phyloP scores from a whole-genome alignment of 225 moss, liverwort and hornwort species.

The Straminergon stramineum region DNA sequence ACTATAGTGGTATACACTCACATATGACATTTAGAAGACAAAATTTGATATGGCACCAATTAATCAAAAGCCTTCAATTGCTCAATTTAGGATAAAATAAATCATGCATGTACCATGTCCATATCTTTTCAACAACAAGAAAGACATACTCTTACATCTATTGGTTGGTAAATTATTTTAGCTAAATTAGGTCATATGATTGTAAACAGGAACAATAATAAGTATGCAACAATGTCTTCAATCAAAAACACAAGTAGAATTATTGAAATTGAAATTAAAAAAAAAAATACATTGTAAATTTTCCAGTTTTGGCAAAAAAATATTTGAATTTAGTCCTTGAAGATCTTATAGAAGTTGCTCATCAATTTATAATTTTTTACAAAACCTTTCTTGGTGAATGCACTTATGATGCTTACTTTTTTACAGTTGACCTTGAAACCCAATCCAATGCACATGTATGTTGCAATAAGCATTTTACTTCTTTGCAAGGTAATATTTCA shows the following conservation, averaged over 20 bases:
- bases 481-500: rapidly evolving
- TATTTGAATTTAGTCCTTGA: neutral
- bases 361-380: neutral
- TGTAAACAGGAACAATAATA: neutral
- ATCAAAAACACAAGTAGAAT: neutral
- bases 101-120: neutral
- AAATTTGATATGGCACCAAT: neutral
- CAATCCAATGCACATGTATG: neutral
- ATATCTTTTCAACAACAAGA: neutral
- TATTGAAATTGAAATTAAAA: neutral
- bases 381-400: neutral
- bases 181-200: neutral
- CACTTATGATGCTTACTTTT: neutral
- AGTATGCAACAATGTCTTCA: neutral
- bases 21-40: neutral
- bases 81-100: neutral
- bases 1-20: neutral
- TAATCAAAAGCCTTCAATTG: neutral
- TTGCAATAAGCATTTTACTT: neutral
- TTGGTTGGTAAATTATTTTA: neutral
- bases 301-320: neutral
- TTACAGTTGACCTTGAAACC: neutral
- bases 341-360: neutral
- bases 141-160: neutral
- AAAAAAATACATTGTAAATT: neutral